Evolutionary conservation across 129 eudicot species (phyloP).

Genomic region (Flaveria ramosissima): DNA sequence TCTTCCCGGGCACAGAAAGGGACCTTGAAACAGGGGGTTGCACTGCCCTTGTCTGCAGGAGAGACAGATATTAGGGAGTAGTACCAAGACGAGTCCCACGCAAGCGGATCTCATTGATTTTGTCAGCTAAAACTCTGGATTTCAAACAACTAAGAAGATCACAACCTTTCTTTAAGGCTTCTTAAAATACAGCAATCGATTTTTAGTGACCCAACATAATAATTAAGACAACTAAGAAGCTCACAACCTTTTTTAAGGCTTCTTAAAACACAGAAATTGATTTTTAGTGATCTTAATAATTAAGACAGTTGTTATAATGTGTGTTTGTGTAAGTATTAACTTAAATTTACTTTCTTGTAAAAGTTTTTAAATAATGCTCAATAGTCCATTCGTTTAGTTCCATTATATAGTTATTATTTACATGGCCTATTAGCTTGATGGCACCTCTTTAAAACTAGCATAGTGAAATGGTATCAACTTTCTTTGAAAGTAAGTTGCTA

Average conservation of each 20-base stretch:
- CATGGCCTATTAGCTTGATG: not conserved
- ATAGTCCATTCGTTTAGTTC: not conserved
- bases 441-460: not conserved
- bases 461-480: not conserved
- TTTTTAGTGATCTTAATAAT: not conserved
- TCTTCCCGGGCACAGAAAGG: slow-evolving; percentile 77
- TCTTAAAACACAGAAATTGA: too few species aligned
- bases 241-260: too few species aligned
- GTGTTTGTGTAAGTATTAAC: not conserved
- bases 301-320: not conserved
- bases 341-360: not conserved
- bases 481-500: not conserved
- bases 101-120: too few species aligned
- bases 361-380: not conserved
- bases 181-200: too few species aligned
- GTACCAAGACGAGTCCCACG: too few species aligned
- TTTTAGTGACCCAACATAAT: not conserved
- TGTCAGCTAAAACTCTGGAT: too few species aligned
- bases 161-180: too few species aligned
- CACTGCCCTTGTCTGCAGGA: slow-evolving; percentile 48
- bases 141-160: too few species aligned
- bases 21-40: slow-evolving; percentile 74
- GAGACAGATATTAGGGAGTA: not conserved
- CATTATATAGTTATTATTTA: not conserved
- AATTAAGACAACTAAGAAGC: not conserved